Base-by-base conservation (phyloP, 2,329 filamentous ascomycete genomes). In the Aspergillus latus region DNA sequence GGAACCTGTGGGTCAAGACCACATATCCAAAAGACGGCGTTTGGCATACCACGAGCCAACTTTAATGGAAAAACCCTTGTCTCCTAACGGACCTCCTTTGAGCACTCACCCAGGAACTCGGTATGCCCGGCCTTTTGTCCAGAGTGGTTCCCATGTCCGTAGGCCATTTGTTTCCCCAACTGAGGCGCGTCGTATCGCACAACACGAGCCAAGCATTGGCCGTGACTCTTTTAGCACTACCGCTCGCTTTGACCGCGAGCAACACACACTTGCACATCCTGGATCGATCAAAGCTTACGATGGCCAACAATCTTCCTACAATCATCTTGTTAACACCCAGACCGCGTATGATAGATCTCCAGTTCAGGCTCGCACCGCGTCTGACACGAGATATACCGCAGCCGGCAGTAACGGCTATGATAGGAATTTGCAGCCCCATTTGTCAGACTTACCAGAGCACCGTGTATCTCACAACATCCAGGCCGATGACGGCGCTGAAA, bases 11-110 rank as follows among this genome's bases (percentile, higher is more conserved):
- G 57, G 59, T 43, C 65, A 64, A 49, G 62, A 65, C 58, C 68
- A 67, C 34, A 59, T 59, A 32, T 58, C 62, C 37, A 76, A 75
- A 60, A 67, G 69, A 58, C 70, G 71, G 56, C 68, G 72, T 21
- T 49, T 74, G 54, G 64, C 65, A 39, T 61, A 65, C 52, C 61
- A 68, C 37, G 60, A 66, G 32, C 56, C 59, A 53, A 44, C 57
- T 16, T 58, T 56, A 43, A n/a, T 47, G n/a, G 49, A 59, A 28
- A 57, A 63, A 1, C 34, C 58, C 21, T 59, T 50, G 45, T 47
- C 50, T 49, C 59, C 50, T 36, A 49, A 58, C 39, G 54, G 61
- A 51, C 28, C 49, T 44, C 15, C 49, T 60, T 57, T 54, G 52
- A 58, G 59, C 36, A 32, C 53, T 50, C 42, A 54, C 46, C 46